Base-by-base conservation (phyloP, 1,284 basidiomycete species). In the Tilletia caries region DNA sequence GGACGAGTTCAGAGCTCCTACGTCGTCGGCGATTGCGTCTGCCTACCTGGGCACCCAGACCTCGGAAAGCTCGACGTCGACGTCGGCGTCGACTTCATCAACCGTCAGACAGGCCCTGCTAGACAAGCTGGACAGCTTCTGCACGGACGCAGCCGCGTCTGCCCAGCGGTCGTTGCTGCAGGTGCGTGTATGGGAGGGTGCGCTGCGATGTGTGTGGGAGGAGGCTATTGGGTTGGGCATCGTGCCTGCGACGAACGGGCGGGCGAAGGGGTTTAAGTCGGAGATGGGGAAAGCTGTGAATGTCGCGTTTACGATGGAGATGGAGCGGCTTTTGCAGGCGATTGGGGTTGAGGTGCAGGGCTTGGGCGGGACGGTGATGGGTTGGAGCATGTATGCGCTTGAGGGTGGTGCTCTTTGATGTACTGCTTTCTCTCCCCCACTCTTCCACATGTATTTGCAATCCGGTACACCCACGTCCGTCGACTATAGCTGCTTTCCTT, bases 221-320 rank as follows among this genome's bases (percentile, higher is more conserved):
- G 32, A 62, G 27, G 58, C 58, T 6, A 20, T 62, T n/a, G 18
- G 32, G 18, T 29, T 62, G 32, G 58, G 58, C 13, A 20, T 62
- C 15, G 58, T 62, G 10, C 58, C 58, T 34, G n/a, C 32, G 20
- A 33, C 32, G 29, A 34, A 15, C 29, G 8, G 15, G 37, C 10
- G 37, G 8, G 37, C 15, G 2, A 15, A 15, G 37, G 37, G 15
- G 37, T 6, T 41, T 6, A 41, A 41, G 37, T 62, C 32, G 58
- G 58, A 34, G 58, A 20, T 62, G 27, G 58, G 32, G 10, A 12
- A 33, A 29, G 58, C 58, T 62, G 58, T 62, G 20, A 62, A 34
- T 23, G 32, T 27, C 29, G 58, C 58, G 12, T 62, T 62, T 29
- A 62, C 58, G 58, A 33, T 62, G 58, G 58, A 62, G 58, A 62